Evolutionary conservation across 2,329 filamentous ascomycete species (phyloP).

Genomic region (Coleophoma eucalyptorum): DNA sequence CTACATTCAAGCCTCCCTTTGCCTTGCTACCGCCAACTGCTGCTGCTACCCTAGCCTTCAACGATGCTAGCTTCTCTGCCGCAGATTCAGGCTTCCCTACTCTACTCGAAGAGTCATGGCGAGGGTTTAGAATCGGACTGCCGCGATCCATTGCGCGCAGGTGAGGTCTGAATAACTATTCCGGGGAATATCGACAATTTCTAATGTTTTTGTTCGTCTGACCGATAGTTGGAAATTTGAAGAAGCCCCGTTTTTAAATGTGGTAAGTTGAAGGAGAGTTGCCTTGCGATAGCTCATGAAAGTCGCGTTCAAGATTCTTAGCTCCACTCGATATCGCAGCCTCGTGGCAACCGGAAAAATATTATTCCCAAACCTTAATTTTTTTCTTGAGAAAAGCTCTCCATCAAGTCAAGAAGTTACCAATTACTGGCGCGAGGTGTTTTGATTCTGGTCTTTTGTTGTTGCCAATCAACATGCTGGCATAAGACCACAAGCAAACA

Average conservation of each 20-base stretch:
- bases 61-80: slow-evolving; percentile 66
- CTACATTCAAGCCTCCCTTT: slow-evolving; percentile 35
- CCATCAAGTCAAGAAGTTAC: no score
- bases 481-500: background rate
- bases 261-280: no score
- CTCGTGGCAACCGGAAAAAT: background rate
- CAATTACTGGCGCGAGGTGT: background rate
- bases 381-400: background rate
- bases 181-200: background rate
- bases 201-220: background rate
- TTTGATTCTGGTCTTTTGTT: background rate
- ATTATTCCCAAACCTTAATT: background rate
- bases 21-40: slow-evolving; percentile 57
- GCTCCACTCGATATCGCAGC: background rate
- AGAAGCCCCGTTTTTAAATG: no score
- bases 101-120: slow-evolving; percentile 49
- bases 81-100: slow-evolving; percentile 53
- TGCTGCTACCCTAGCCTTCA: slow-evolving; percentile 77
- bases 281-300: no score
- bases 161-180: slow-evolving; percentile 9
- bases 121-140: slow-evolving; percentile 49
- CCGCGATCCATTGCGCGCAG: slow-evolving; percentile 45
- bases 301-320: no score
- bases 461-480: background rate
- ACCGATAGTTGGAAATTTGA: no score